These are phyloP conservation scores for Phytophthora macrochlamydospora DNA, from an alignment of 352 stramenopile species.

Conservation along the genomic window DNA sequence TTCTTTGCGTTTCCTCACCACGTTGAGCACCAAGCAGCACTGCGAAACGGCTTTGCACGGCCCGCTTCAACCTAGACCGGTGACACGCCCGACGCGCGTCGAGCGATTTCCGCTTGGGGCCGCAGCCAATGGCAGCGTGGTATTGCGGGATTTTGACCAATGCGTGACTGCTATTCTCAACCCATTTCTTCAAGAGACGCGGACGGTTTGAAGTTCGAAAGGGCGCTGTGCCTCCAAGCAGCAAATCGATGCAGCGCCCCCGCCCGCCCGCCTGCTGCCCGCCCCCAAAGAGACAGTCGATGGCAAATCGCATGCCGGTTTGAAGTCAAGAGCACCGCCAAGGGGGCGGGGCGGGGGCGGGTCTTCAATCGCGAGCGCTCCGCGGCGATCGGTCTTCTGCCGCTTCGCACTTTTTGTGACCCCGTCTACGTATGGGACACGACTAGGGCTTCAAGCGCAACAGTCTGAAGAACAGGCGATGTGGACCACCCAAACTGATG, in stretches of 20 bases:
- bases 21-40: slow-evolving; percentile 23
- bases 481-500: slow-evolving; percentile 36
- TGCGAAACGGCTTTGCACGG: slow-evolving; percentile 13
- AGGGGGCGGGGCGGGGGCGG: no score
- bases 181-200: background rate
- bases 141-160: background rate
- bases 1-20: slow-evolving; percentile 15
- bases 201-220: slow-evolving; percentile 1
- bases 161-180: background rate
- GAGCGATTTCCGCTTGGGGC: slow-evolving; percentile 17
- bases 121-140: background rate
- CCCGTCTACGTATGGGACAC: background rate
- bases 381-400: no score
- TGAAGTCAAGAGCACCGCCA: background rate
- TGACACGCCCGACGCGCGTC: slow-evolving; percentile 11
- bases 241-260: slow-evolving; percentile 4
- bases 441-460: slow-evolving; percentile 20
- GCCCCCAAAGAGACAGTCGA: background rate
- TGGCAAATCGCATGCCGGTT: slow-evolving; percentile 7
- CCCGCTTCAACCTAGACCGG: slow-evolving; percentile 18
- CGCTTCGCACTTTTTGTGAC: background rate
- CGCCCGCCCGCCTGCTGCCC: no score
- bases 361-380: no score
- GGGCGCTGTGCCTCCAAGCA: slow-evolving; percentile 20
- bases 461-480: slow-evolving; percentile 1